Conservation (phyloP, 139 green algal genomes). For the Chlorella sorokiniana region DNA sequence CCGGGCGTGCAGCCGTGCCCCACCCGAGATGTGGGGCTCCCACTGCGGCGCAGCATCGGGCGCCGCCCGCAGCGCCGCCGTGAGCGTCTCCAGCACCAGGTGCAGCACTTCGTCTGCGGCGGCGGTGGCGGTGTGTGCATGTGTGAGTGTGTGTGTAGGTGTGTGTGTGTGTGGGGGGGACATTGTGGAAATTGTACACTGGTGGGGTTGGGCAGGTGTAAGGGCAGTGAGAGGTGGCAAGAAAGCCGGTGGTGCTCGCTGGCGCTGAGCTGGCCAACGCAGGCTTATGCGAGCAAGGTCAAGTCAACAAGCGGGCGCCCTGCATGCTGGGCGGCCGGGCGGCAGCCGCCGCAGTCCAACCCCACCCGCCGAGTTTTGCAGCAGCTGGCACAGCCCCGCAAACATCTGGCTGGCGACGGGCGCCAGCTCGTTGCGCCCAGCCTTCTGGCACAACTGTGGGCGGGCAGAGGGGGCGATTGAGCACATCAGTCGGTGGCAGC, state of each 20-base stretch:
- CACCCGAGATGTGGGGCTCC: constrained; percentile 49
- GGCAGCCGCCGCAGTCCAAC: too few relatives aligned
- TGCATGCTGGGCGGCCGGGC: background rate
- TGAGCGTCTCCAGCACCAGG: constrained; percentile 78
- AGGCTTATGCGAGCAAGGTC: too few relatives aligned
- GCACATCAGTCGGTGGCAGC: background rate
- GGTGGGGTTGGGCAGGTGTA: background rate
- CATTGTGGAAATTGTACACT: background rate
- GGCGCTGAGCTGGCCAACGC: too few relatives aligned
- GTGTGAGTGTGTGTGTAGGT: background rate
- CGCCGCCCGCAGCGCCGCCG: constrained; percentile 45
- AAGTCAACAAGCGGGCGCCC: background rate
- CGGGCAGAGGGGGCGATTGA: background rate
- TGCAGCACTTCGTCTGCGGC: constrained; percentile 55
- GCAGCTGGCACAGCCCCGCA: constrained; percentile 32
- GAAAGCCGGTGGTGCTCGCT: too few relatives aligned
- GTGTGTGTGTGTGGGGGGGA: too few relatives aligned
- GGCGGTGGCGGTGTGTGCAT: background rate
- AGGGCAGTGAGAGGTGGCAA: too few relatives aligned
- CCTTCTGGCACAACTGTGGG: constrained; percentile 43
- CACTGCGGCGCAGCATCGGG: constrained; percentile 33
- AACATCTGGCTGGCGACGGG: constrained; percentile 19
- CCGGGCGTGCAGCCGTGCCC: background rate
- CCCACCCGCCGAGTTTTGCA: background rate
- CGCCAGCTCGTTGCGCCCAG: constrained; percentile 4